These are phyloP conservation scores for Barnettozyma hawaiiensis DNA, from an alignment of 1,139 yeast genomes.

Conservation along the genomic window DNA sequence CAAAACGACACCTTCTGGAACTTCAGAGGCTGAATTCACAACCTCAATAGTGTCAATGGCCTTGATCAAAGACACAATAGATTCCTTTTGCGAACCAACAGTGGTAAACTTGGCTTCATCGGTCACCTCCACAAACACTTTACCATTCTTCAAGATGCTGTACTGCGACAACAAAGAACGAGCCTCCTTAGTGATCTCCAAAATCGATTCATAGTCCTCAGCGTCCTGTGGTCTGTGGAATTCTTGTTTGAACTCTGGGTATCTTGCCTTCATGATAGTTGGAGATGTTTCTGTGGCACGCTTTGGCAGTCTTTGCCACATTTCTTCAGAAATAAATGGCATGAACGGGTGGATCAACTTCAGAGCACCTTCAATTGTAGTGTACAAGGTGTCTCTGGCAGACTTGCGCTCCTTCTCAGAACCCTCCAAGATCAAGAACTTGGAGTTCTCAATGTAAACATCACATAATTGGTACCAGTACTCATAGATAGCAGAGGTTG, in stretches of 20 bases:
- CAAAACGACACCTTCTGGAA: slow-evolving; percentile 88
- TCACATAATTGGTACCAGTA: slow-evolving; percentile 97
- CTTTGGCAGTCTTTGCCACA: slow-evolving; percentile 98
- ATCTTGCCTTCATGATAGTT: slow-evolving; percentile 75
- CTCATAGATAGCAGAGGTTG: slow-evolving; percentile 82
- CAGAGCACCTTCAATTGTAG: slow-evolving; percentile 87
- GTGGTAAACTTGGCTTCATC: slow-evolving; percentile 44
- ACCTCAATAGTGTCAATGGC: slow-evolving; percentile 73
- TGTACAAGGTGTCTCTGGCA: slow-evolving; percentile 91
- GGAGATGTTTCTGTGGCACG: slow-evolving; percentile 63
- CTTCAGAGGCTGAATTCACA: slow-evolving; percentile 46
- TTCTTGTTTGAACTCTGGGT: slow-evolving; percentile 60
- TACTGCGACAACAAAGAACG: slow-evolving; percentile 90
- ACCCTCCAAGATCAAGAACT: slow-evolving; percentile 88
- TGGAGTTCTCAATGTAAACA: slow-evolving; percentile 96
- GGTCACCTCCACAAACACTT: slow-evolving; percentile 69
- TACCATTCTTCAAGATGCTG: slow-evolving; percentile 81
- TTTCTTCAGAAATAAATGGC: slow-evolving; percentile 95
- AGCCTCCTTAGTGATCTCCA: slow-evolving; percentile 85
- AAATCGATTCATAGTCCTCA: slow-evolving; percentile 71
- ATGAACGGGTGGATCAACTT: slow-evolving; percentile 94
- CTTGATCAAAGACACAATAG: slow-evolving; percentile 85
- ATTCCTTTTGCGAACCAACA: slow-evolving; percentile 66
- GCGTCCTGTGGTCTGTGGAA: slow-evolving; percentile 62
- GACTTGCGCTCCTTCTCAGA: slow-evolving; percentile 75